Percentiles rank a stretch among this genome's conserved stretches.
phyloP scores from a whole-genome alignment of 139 green algal genomes.

The Chlamydomonas sphaeroides region DNA sequence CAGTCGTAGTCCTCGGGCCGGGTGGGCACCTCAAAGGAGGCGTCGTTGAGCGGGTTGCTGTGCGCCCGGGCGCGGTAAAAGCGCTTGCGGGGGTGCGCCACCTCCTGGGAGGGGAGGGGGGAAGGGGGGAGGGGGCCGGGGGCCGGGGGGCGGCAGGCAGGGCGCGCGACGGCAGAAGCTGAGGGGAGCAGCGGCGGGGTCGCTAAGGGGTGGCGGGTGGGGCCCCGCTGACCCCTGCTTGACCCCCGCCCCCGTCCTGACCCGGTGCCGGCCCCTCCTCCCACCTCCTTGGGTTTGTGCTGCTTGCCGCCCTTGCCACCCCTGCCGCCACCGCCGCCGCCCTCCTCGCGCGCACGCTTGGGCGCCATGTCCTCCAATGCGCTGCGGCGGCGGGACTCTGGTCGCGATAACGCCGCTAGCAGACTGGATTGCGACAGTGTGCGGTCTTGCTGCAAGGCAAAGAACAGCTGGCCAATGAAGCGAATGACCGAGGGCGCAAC shows the following conservation, averaged over 20 bases:
- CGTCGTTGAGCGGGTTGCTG: slow-evolving; percentile 95
- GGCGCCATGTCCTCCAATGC: too few species aligned
- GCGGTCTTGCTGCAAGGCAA: too few species aligned
- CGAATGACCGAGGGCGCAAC: too few species aligned
- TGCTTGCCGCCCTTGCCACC: background rate
- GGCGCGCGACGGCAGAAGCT: too few species aligned
- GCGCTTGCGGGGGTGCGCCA: slow-evolving; percentile 73
- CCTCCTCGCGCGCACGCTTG: slow-evolving; percentile 12
- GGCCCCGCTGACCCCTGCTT: background rate
- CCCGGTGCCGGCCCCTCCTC: background rate
- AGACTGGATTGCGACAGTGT: too few species aligned
- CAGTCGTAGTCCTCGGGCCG: slow-evolving; percentile 75
- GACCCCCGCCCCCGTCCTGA: background rate
- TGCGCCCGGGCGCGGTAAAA: slow-evolving; percentile 94
- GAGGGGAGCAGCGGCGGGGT: too few species aligned
- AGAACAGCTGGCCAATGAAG: too few species aligned
- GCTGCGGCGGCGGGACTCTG: too few species aligned
- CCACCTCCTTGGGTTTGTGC: slow-evolving; percentile 6
- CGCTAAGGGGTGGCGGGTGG: too few species aligned
- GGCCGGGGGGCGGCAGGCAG: too few species aligned
- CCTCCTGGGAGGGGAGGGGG: background rate
- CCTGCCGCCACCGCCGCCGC: background rate
- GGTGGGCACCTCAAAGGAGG: slow-evolving; percentile 75
- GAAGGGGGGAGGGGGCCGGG: too few species aligned
- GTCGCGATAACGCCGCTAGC: too few species aligned